Percentiles rank a stretch among this genome's conserved stretches.
Conservation (phyloP, 192 early-diverging fungal species). For the Podila epicladia region DNA sequence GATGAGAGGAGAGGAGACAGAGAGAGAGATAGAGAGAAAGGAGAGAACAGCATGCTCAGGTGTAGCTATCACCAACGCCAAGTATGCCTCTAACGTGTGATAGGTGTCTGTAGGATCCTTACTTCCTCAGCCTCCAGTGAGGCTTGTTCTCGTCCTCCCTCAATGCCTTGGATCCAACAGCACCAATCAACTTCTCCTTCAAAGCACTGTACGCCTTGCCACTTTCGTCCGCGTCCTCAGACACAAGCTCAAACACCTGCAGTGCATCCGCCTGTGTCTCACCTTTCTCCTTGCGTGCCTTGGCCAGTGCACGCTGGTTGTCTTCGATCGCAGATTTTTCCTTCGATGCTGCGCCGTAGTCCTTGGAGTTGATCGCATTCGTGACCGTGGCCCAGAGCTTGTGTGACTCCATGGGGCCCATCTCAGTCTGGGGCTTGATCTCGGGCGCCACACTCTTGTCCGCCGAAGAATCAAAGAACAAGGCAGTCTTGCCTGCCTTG, state of each 20-base stretch:
- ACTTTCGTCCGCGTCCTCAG: conserved; percentile 40
- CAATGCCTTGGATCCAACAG: conserved; percentile 36
- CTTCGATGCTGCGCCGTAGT: conserved; percentile 73
- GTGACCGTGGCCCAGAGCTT: conserved; percentile 76
- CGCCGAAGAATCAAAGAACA: conserved; percentile 69
- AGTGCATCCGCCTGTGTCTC: conserved; percentile 49
- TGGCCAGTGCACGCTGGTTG: conserved; percentile 68
- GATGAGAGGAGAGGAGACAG: too few relatives aligned
- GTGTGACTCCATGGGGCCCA: conserved; percentile 72
- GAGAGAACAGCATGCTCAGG: too few relatives aligned
- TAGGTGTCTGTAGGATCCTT: not conserved
- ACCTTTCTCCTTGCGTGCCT: conserved; percentile 64
- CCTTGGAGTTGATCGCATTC: conserved; percentile 69
- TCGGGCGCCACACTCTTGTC: conserved; percentile 63
- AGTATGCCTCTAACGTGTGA: not conserved
- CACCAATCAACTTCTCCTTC: conserved; percentile 24
- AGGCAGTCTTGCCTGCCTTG: conserved; percentile 55
- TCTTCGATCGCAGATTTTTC: conserved; percentile 81
- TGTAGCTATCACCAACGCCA: too few relatives aligned
- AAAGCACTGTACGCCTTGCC: conserved; percentile 30
- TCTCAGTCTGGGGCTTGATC: conserved; percentile 66
- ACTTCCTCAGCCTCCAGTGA: conserved; percentile 40
- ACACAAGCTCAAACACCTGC: conserved; percentile 37
- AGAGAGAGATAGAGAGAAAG: too few relatives aligned
- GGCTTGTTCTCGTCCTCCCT: conserved; percentile 51